Evolutionary conservation across 768 basidiomycete species (phyloP).

Genomic region (Boletus tylopilopsis): DNA sequence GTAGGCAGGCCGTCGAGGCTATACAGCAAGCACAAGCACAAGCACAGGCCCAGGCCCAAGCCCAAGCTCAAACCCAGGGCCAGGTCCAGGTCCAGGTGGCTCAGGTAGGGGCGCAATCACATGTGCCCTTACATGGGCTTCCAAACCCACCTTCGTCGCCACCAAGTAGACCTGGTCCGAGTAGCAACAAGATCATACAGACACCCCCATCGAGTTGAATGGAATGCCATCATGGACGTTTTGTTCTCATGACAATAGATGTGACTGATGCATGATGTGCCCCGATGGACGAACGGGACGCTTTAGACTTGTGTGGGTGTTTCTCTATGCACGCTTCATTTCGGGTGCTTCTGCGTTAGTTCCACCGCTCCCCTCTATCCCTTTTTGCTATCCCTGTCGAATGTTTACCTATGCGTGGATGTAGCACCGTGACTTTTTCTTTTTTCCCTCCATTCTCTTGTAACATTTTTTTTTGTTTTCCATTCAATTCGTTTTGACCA

Average conservation of each 20-base stretch:
- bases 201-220: conserved; percentile 20
- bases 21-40: conserved; percentile 33
- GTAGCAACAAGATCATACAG: conserved; percentile 13
- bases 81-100: conserved; percentile 21
- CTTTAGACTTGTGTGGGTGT: conserved; percentile 17
- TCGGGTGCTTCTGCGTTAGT: background rate
- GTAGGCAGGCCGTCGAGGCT: conserved; percentile 45
- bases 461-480: background rate
- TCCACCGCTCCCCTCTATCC: background rate
- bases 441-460: background rate
- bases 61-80: conserved; percentile 15
- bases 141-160: conserved; percentile 20
- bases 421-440: conserved; percentile 2
- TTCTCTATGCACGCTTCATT: conserved; percentile 6
- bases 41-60: conserved; percentile 24
- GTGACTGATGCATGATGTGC: conserved; percentile 8
- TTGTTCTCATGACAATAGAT: conserved; percentile 20
- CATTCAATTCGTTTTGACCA: background rate
- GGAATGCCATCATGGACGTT: background rate
- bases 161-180: conserved; percentile 23
- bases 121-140: conserved; percentile 21
- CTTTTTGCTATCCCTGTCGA: background rate
- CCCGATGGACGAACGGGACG: conserved; percentile 21
- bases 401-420: conserved; percentile 1
- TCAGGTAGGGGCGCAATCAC: conserved; percentile 21